phyloP scores from a whole-genome alignment of 495 filamentous ascomycete species.

The Aspergillus coremiiformis region DNA sequence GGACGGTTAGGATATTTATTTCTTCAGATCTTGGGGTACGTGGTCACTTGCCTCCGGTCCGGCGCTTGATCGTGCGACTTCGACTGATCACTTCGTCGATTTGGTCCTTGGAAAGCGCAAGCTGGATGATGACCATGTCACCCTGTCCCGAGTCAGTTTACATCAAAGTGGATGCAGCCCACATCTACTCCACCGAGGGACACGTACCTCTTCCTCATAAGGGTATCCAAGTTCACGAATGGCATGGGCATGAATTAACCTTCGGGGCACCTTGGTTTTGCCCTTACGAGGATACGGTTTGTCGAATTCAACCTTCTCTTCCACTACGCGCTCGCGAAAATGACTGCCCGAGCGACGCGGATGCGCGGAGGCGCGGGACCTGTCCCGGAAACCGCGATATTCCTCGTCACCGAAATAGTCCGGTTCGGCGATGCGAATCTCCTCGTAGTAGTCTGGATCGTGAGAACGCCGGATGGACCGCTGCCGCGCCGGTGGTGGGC shows the following conservation, averaged over 20 bases:
- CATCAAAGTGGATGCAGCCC: background rate
- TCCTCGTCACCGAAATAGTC: constrained; percentile 63
- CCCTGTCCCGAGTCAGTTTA: constrained; percentile 43
- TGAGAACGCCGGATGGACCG: constrained; percentile 36
- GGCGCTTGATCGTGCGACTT: constrained; percentile 56
- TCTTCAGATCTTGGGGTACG: background rate
- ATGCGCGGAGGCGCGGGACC: constrained; percentile 30
- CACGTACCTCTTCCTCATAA: constrained; percentile 69
- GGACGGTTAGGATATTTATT: constrained; percentile 3
- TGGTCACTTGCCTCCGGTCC: constrained; percentile 27
- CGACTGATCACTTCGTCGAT: constrained; percentile 82
- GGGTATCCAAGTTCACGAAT: constrained; percentile 81
- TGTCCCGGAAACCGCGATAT: constrained; percentile 51
- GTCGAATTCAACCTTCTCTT: constrained; percentile 32
- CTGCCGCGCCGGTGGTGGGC: constrained; percentile 30
- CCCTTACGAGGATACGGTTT: constrained; percentile 69
- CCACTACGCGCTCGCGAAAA: constrained; percentile 29
- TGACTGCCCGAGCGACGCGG: constrained; percentile 42
- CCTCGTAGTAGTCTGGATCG: constrained; percentile 50
- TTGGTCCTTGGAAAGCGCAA: constrained; percentile 77
- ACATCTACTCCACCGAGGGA: background rate
- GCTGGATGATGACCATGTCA: constrained; percentile 66
- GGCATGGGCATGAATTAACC: constrained; percentile 66
- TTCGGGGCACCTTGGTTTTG: constrained; percentile 75
- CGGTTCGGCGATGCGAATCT: constrained; percentile 62